Conservation (phyloP, 495 filamentous ascomycete genomes). For the Neurospora discreta region DNA sequence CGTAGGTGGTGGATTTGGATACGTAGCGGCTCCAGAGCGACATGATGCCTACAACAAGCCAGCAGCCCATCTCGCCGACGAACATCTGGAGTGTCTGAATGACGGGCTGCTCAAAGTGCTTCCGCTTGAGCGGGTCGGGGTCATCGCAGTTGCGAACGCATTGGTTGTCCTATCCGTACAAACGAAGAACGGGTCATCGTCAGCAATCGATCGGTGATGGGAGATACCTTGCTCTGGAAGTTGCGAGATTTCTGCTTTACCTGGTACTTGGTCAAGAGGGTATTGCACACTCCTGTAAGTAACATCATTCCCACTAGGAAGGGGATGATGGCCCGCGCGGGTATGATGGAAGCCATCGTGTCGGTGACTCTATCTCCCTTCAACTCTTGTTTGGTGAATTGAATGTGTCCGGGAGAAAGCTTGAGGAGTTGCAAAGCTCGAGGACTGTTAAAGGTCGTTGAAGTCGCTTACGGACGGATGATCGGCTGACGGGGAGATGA, state of each 20-base stretch:
- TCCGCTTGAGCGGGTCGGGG: constrained; percentile 52
- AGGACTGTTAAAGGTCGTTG: neutral
- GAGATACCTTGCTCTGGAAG: neutral
- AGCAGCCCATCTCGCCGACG: constrained; percentile 83
- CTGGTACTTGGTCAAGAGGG: constrained; percentile 92
- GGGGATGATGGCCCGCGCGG: constrained; percentile 52
- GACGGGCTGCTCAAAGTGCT: constrained; percentile 84
- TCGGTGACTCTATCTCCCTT: neutral
- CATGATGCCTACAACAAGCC: constrained; percentile 66
- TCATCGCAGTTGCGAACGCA: constrained; percentile 85
- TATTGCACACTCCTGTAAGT: constrained; percentile 83
- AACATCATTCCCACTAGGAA: constrained; percentile 91
- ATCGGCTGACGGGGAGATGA: neutral
- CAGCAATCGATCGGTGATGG: neutral
- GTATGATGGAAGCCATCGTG: constrained; percentile 28
- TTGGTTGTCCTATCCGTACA: constrained; percentile 66
- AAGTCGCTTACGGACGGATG: neutral
- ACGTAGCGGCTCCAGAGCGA: constrained; percentile 51
- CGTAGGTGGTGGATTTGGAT: constrained; percentile 42
- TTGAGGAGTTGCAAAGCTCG: neutral
- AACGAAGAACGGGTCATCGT: neutral
- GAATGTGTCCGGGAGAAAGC: neutral
- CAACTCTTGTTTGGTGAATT: neutral
- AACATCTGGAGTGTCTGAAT: constrained; percentile 96
- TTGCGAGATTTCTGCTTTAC: constrained; percentile 29